A percentile compares a stretch with the other conserved stretches of the same genome.
Evolutionary conservation across 75 land plant genomes (phyloP).

Genomic region (Picea sitchensis): DNA sequence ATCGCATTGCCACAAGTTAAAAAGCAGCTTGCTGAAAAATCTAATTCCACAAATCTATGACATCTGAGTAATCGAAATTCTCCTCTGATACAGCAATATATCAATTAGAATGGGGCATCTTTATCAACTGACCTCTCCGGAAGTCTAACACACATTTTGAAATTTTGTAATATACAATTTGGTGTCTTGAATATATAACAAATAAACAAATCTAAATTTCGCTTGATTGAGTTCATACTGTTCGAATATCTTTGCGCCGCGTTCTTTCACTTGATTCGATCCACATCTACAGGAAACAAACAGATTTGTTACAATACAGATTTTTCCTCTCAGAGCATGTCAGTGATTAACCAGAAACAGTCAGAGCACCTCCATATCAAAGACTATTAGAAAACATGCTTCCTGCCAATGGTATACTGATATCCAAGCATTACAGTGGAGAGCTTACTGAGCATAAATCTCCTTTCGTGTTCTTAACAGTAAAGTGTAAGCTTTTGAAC

Average conservation of each 20-base stretch:
- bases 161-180: neutral
- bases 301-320: neutral
- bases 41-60: neutral
- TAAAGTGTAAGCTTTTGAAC: neutral
- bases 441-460: too few relatives aligned
- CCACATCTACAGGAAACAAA: slow-evolving; percentile 19
- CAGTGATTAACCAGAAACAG: neutral
- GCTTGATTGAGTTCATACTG: slow-evolving; percentile 10
- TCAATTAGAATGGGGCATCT: neutral
- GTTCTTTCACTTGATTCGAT: slow-evolving; percentile 19
- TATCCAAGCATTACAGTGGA: too few relatives aligned
- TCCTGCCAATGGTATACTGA: neutral
- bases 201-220: neutral
- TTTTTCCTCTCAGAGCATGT: neutral
- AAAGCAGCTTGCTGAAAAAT: neutral
- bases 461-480: too few relatives aligned
- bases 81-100: neutral
- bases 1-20: neutral
- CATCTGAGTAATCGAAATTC: slow-evolving; percentile 1
- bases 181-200: neutral
- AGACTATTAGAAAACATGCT: neutral
- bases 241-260: slow-evolving; percentile 14
- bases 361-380: neutral
- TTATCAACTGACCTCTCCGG: neutral
- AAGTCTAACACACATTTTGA: neutral